These are phyloP conservation scores for Lasiodiplodia gonubiensis DNA, from an alignment of 2,329 filamentous ascomycete species.

Conservation along the genomic window DNA sequence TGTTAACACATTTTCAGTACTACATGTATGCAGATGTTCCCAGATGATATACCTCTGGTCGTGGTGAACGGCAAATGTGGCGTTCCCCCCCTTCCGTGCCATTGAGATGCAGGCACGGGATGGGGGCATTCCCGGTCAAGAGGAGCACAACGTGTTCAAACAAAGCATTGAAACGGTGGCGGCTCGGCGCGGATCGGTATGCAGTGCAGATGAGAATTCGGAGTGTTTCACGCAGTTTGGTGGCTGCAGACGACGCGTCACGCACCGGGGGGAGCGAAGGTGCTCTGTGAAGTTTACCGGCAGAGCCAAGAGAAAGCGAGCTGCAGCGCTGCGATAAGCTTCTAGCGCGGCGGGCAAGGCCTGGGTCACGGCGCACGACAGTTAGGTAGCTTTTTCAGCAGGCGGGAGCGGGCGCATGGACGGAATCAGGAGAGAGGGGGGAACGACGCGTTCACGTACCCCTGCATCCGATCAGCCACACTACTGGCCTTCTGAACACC, in stretches of 20 bases:
- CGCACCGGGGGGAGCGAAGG: not conserved
- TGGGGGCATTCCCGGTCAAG: conserved; percentile 4
- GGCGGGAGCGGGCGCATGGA: not conserved
- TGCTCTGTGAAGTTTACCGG: not conserved
- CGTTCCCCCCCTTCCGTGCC: conserved; percentile 14
- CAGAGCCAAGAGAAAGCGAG: not conserved
- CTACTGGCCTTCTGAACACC: conserved; percentile 25
- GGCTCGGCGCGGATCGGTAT: not conserved
- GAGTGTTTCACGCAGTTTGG: conserved; percentile 1
- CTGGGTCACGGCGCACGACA: not conserved
- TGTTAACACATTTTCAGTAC: not conserved
- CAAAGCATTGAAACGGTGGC: conserved; percentile 7
- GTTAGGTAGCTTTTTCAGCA: not conserved
- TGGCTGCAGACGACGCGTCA: not conserved
- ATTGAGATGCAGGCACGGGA: conserved; percentile 16
- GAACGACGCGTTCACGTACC: conserved; percentile 19
- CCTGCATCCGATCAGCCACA: conserved; percentile 22
- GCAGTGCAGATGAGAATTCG: not conserved
- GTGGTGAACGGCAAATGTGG: not conserved
- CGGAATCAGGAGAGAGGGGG: conserved; percentile 11
- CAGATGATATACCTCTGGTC: not conserved
- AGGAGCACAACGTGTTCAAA: not conserved
- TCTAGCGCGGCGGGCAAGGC: not conserved
- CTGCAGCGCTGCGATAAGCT: conserved; percentile 4
- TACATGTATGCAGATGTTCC: not conserved